Percentiles rank a stretch among this genome's conserved stretches.
Evolutionary conservation across 805 yeast species (phyloP).

Genomic region (Candida ficus): DNA sequence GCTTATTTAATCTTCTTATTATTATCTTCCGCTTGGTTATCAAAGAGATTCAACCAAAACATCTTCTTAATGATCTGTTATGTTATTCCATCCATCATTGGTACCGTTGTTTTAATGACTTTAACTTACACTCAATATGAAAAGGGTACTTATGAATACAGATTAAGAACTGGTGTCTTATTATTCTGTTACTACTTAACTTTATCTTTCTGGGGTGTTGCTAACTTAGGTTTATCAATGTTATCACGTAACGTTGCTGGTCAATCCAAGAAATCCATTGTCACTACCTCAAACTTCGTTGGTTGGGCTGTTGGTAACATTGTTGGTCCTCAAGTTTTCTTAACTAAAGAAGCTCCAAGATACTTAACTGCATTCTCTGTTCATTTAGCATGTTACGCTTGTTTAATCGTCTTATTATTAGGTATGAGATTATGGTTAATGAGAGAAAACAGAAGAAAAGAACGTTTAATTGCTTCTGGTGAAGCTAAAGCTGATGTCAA

Average conservation of each 20-base stretch:
- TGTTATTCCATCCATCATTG: slow-evolving; percentile 42
- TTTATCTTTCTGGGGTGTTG: slow-evolving; percentile 47
- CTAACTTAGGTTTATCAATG: slow-evolving; percentile 41
- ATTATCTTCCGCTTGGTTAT: slow-evolving; percentile 31
- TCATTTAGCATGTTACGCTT: slow-evolving; percentile 8
- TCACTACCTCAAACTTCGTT: slow-evolving; percentile 45
- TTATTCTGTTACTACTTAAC: slow-evolving; percentile 41
- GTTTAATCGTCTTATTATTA: slow-evolving; percentile 1
- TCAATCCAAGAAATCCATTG: slow-evolving; percentile 43
- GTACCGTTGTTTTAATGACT: slow-evolving; percentile 37
- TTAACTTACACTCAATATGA: slow-evolving; percentile 8
- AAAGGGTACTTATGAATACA: slow-evolving; percentile 8
- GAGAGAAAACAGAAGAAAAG: slow-evolving; percentile 4
- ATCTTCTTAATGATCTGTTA: slow-evolving; percentile 22
- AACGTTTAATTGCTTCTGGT: neutral
- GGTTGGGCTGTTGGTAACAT: slow-evolving; percentile 48
- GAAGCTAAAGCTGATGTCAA: slow-evolving; percentile 3
- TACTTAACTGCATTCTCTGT: slow-evolving; percentile 25
- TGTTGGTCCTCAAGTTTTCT: slow-evolving; percentile 55
- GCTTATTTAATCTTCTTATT: slow-evolving; percentile 18
- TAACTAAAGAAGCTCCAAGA: slow-evolving; percentile 39
- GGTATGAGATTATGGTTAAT: slow-evolving; percentile 6
- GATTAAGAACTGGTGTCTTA: slow-evolving; percentile 33
- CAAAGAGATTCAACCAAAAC: slow-evolving; percentile 23
- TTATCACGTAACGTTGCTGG: slow-evolving; percentile 56